A percentile compares a stretch with the other conserved stretches of the same genome.
Evolutionary conservation across 805 yeast species (phyloP).

Genomic region (Monosporozyma yasuniensis): DNA sequence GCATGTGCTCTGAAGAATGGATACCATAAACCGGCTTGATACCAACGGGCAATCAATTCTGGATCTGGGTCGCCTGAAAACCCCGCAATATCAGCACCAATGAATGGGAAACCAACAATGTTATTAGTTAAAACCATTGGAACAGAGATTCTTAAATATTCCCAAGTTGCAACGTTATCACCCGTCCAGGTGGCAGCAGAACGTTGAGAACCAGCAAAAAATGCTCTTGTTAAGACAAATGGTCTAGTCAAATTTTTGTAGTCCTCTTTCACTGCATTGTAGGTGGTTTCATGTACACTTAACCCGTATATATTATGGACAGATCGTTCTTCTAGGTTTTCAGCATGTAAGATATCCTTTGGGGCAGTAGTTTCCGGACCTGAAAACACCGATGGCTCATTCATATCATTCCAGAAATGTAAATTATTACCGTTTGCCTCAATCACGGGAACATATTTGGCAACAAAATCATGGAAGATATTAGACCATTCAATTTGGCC

Average conservation of each 20-base stretch:
- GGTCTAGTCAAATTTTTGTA: conserved; percentile 52
- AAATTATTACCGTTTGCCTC: conserved; percentile 43
- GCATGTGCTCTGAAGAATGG: conserved; percentile 97
- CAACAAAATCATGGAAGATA: conserved; percentile 40
- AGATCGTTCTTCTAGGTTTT: conserved; percentile 83
- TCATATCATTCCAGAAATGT: conserved; percentile 96
- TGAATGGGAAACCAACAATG: conserved; percentile 78
- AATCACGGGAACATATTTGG: conserved; percentile 19
- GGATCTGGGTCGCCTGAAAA: conserved; percentile 83
- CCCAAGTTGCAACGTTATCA: conserved; percentile 92
- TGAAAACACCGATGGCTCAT: conserved; percentile 88
- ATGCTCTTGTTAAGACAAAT: conserved; percentile 78
- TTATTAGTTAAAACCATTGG: conserved; percentile 85
- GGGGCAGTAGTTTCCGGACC: conserved; percentile 94
- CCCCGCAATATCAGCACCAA: conserved; percentile 97
- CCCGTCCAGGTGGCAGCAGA: conserved; percentile 97
- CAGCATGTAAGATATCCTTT: conserved; percentile 68
- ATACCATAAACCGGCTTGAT: conserved; percentile 90
- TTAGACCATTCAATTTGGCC: conserved; percentile 54
- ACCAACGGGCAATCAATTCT: conserved; percentile 86
- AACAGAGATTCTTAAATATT: conserved; percentile 63
- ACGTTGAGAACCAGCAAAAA: conserved; percentile 84
- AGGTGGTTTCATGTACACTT: conserved; percentile 73
- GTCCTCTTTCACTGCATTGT: conserved; percentile 50
- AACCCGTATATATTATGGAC: conserved; percentile 81